Evolutionary conservation across 345 rosid species (phyloP).

Genomic region (Citrus glauca): DNA sequence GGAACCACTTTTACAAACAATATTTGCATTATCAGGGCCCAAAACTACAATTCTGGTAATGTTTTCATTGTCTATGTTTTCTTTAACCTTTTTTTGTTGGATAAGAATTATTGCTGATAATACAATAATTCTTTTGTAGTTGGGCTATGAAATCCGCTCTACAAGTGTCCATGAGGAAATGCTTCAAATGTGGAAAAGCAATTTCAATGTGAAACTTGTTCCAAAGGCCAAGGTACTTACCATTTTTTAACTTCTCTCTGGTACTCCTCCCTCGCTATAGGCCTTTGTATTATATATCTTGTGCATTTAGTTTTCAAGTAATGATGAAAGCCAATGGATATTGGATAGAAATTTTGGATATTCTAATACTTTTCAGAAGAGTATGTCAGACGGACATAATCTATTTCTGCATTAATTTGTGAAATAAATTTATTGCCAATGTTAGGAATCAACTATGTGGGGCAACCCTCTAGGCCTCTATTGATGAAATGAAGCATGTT

Average conservation of each 20-base stretch:
- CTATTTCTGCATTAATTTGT: background rate
- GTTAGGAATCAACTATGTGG: background rate
- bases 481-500: background rate
- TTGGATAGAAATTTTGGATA: background rate
- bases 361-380: background rate
- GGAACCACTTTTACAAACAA: constrained; percentile 73
- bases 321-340: background rate
- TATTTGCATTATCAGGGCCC: constrained; percentile 68
- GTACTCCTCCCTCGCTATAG: background rate
- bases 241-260: background rate
- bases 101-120: background rate
- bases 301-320: background rate
- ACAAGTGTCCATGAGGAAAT: constrained; percentile 80
- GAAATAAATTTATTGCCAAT: background rate
- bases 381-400: background rate
- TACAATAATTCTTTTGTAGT: constrained; percentile 33
- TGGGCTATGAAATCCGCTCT: constrained; percentile 93
- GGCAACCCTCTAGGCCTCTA: background rate
- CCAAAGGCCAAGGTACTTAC: constrained; percentile 61
- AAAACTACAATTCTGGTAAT: constrained; percentile 78
- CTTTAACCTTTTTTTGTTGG: background rate
- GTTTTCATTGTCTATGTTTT: background rate
- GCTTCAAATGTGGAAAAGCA: constrained; percentile 75
- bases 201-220: constrained; percentile 73
- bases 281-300: background rate